Conservation (phyloP, 2,329 filamentous ascomycete species). For the Nemania sp. region DNA sequence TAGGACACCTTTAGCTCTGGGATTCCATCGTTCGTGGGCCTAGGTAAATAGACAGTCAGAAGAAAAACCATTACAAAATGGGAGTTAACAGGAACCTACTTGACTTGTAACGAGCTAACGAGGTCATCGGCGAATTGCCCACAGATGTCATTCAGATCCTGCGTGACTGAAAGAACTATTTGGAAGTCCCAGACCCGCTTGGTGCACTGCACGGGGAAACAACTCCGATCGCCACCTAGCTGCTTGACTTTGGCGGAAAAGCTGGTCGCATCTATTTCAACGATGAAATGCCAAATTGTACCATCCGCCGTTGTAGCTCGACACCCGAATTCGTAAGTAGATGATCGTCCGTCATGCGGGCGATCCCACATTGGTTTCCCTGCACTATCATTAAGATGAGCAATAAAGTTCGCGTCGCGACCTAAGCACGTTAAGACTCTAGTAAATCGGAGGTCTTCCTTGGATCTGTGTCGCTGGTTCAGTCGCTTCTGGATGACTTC, state of each 20-base stretch:
- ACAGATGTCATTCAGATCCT: constrained; percentile 27
- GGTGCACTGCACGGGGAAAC: constrained; percentile 35
- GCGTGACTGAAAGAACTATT: constrained; percentile 26
- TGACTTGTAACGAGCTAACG: constrained; percentile 29
- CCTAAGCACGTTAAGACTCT: constrained; percentile 21
- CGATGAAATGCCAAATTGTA: constrained; percentile 20
- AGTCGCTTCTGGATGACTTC: constrained; percentile 10
- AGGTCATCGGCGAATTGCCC: constrained; percentile 33
- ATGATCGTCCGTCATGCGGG: constrained; percentile 17
- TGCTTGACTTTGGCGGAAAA: constrained; percentile 28
- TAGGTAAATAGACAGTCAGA: constrained; percentile 18
- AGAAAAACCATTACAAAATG: neutral
- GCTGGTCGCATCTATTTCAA: constrained; percentile 32
- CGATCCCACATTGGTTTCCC: constrained; percentile 24
- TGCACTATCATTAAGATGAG: constrained; percentile 12
- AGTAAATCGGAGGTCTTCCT: constrained; percentile 15
- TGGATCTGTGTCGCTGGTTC: constrained; percentile 15
- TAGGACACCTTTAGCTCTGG: constrained; percentile 32
- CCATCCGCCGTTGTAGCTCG: constrained; percentile 2
- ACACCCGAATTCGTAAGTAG: constrained; percentile 33
- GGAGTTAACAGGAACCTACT: constrained; percentile 28
- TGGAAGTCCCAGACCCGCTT: constrained; percentile 37
- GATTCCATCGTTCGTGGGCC: constrained; percentile 21
- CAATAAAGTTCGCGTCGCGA: constrained; percentile 32
- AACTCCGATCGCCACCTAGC: constrained; percentile 12